phyloP scores from a whole-genome alignment of 345 rosid genomes.

The Hibiscus syriacus region DNA sequence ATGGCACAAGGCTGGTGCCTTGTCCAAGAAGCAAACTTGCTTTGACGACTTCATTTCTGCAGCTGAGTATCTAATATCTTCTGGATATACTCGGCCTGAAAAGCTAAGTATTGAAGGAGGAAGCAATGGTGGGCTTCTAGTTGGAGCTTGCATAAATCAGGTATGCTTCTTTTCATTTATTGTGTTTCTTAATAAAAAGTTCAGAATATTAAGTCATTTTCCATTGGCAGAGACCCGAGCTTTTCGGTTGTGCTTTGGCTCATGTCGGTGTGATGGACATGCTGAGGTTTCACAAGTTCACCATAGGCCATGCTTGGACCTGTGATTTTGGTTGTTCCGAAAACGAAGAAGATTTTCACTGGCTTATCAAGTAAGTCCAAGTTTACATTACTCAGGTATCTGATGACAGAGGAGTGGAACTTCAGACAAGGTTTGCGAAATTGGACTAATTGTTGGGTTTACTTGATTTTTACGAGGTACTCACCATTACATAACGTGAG shows the following conservation, averaged over 20 bases:
- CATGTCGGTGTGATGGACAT: constrained; percentile 99
- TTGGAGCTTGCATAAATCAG: constrained; percentile 97
- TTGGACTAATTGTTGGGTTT: neutral
- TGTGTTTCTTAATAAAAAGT: constrained; percentile 1
- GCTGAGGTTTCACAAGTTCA: constrained; percentile 91
- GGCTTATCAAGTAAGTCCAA: constrained; percentile 74
- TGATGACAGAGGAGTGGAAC: neutral
- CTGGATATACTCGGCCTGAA: constrained; percentile 63
- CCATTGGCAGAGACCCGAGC: constrained; percentile 77
- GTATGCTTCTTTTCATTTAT: constrained; percentile 19
- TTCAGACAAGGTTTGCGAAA: neutral
- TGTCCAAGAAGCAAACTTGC: constrained; percentile 73
- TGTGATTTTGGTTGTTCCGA: constrained; percentile 86
- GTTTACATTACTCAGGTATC: neutral
- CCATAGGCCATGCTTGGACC: constrained; percentile 95
- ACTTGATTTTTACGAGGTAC: constrained; percentile 44
- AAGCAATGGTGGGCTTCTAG: constrained; percentile 87
- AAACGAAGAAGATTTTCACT: constrained; percentile 74
- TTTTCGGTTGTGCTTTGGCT: constrained; percentile 94
- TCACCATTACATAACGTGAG: constrained; percentile 87
- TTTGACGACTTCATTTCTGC: too few relatives aligned
- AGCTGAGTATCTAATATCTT: constrained; percentile 62
- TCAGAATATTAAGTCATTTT: neutral
- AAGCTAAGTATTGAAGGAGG: constrained; percentile 91
- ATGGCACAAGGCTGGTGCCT: constrained; percentile 89